A percentile compares a stretch with the other conserved stretches of the same genome.
Conservation (phyloP, 2,329 filamentous ascomycete species). For the Fusarium praegraminearum region DNA sequence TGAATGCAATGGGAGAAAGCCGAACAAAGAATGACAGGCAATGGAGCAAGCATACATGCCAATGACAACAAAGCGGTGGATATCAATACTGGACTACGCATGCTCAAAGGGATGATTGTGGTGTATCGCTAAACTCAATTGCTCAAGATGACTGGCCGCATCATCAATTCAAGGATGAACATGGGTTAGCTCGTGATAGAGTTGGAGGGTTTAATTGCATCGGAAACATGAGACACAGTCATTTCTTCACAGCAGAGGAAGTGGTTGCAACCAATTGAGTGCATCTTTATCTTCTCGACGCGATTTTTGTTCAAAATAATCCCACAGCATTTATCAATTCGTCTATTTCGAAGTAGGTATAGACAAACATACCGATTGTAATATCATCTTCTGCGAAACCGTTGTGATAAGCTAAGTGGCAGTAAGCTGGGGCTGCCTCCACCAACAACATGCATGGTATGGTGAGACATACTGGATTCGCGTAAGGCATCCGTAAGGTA, state of each 20-base stretch:
- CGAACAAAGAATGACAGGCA: neutral
- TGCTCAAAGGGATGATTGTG: constrained; percentile 9
- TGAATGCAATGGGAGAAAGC: neutral
- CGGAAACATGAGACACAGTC: neutral
- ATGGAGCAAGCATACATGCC: neutral
- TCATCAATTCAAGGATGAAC: neutral
- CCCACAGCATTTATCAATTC: neutral
- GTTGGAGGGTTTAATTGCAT: neutral
- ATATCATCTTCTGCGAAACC: neutral
- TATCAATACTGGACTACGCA: neutral
- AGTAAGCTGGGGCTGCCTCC: neutral
- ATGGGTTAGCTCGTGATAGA: neutral
- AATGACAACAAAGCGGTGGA: neutral
- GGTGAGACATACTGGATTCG: neutral
- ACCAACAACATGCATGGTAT: neutral
- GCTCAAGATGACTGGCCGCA: neutral
- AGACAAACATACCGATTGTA: neutral
- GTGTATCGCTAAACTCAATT: constrained; percentile 9
- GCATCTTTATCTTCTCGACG: neutral
- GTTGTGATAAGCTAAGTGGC: constrained; percentile 1
- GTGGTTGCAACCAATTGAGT: no score
- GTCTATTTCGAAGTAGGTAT: neutral
- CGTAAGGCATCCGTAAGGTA: neutral
- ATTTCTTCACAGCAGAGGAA: neutral
- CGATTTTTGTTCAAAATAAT: neutral